A percentile compares a stretch with the other conserved stretches of the same genome.
Conservation (phyloP, 208 protist species). For the Herpetomonas tarakana region DNA sequence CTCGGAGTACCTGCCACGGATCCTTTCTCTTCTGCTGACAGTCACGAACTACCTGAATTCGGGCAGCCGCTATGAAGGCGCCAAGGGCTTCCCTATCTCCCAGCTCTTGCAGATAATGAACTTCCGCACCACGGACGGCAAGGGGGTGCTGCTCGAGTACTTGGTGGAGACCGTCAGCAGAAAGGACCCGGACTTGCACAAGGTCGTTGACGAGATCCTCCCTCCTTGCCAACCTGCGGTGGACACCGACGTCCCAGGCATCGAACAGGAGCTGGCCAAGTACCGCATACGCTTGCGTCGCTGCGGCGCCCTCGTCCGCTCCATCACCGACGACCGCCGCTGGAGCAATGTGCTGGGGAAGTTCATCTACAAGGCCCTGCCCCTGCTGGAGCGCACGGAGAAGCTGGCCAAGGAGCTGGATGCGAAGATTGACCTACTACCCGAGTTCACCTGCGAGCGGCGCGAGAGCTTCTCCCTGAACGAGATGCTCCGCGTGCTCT, state of each 20-base stretch:
- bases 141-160: slow-evolving; percentile 55
- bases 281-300: slow-evolving; percentile 34
- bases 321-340: slow-evolving; percentile 45
- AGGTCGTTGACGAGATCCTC: slow-evolving; percentile 48
- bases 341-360: slow-evolving; percentile 58
- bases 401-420: slow-evolving; percentile 40
- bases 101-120: slow-evolving; percentile 64
- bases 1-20: slow-evolving; percentile 41
- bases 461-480: slow-evolving; percentile 46
- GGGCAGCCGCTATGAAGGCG: slow-evolving; percentile 66
- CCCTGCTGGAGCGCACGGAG: slow-evolving; percentile 45
- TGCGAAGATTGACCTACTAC: slow-evolving; percentile 38
- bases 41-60: slow-evolving; percentile 80
- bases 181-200: slow-evolving; percentile 34
- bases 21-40: slow-evolving; percentile 57
- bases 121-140: slow-evolving; percentile 64
- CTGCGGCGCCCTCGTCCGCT: slow-evolving; percentile 42
- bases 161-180: slow-evolving; percentile 38
- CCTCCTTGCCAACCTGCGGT: slow-evolving; percentile 42
- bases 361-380: slow-evolving; percentile 49
- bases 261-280: slow-evolving; percentile 53
- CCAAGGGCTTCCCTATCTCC: slow-evolving; percentile 74
- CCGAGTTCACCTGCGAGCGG: slow-evolving; percentile 52
- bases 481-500: slow-evolving; percentile 47
- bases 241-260: slow-evolving; percentile 49